These are phyloP conservation scores for Fragaria iinumae DNA, from an alignment of 306 rosid genomes.

Conservation along the genomic window DNA sequence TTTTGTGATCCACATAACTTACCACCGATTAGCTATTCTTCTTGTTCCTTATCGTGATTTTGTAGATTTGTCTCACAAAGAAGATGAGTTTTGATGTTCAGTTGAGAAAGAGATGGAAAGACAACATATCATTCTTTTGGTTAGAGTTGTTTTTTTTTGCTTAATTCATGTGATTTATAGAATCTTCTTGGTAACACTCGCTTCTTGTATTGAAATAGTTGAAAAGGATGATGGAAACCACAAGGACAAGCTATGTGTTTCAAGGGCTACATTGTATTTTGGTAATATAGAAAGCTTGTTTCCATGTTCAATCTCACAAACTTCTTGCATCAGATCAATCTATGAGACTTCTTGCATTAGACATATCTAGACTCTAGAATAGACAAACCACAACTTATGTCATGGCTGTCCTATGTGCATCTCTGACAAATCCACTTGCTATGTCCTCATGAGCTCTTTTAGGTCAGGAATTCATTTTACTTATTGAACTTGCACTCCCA, in stretches of 20 bases:
- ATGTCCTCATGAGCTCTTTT: not conserved
- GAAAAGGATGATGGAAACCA: constrained; percentile 12
- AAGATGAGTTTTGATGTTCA: constrained; percentile 32
- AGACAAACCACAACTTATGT: not conserved
- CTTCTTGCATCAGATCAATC: not conserved
- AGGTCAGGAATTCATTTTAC: not conserved
- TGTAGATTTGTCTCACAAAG: constrained; percentile 39
- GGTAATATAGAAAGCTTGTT: not conserved
- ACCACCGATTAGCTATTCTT: constrained; percentile 33
- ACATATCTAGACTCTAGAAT: not conserved
- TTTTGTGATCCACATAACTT: constrained; percentile 40
- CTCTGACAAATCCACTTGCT: not conserved
- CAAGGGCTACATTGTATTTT: constrained; percentile 17
- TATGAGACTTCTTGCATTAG: not conserved
- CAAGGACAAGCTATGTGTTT: constrained; percentile 11
- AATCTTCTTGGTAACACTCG: constrained; percentile 7
- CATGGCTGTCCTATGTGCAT: not conserved
- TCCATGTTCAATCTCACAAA: not conserved
- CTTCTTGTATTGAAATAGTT: constrained; percentile 20
- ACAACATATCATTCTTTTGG: constrained; percentile 27
- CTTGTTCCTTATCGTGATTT: constrained; percentile 23
- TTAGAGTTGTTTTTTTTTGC: constrained; percentile 22
- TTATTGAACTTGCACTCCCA: not conserved
- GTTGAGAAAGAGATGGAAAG: constrained; percentile 16
- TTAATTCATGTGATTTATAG: constrained; percentile 30